A percentile compares a stretch with the other conserved stretches of the same genome.
phyloP scores from a whole-genome alignment of 108 stramenopile species.

The Fistulifera solaris region DNA sequence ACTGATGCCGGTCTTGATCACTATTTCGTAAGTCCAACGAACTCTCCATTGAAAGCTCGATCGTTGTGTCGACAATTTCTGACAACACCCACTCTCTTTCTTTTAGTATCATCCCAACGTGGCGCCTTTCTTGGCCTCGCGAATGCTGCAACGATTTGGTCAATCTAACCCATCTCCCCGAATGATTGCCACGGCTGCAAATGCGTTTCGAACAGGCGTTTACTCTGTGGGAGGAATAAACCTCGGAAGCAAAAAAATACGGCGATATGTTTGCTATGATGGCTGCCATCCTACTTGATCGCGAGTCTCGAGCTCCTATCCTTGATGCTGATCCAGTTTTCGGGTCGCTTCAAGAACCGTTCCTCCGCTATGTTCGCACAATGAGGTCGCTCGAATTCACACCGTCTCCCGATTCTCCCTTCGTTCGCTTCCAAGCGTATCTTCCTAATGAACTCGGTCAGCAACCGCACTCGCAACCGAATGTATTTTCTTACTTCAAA shows the following conservation, averaged over 20 bases:
- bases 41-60: no score
- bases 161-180: slow-evolving; percentile 63
- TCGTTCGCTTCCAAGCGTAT: slow-evolving; percentile 2
- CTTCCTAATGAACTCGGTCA: slow-evolving; percentile 36
- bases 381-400: slow-evolving; percentile 49
- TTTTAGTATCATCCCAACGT: slow-evolving; percentile 29
- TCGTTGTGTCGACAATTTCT: slow-evolving; percentile 16
- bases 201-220: slow-evolving; percentile 47
- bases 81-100: slow-evolving; percentile 16
- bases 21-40: slow-evolving; percentile 11
- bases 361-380: slow-evolving; percentile 38
- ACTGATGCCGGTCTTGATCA: slow-evolving; percentile 66
- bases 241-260: slow-evolving; percentile 40
- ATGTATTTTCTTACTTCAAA: slow-evolving; percentile 54
- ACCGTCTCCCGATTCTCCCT: slow-evolving; percentile 6
- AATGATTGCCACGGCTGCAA: slow-evolving; percentile 24
- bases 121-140: slow-evolving; percentile 47
- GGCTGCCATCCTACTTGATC: slow-evolving; percentile 49
- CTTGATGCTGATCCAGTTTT: slow-evolving; percentile 45
- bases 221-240: slow-evolving; percentile 22
- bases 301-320: slow-evolving; percentile 30
- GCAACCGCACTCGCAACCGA: slow-evolving; percentile 27
- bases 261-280: slow-evolving; percentile 46
- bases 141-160: slow-evolving; percentile 52
- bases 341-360: slow-evolving; percentile 55